Base-by-base conservation (phyloP, 1,139 yeast species). In the Yarrowia galli region DNA sequence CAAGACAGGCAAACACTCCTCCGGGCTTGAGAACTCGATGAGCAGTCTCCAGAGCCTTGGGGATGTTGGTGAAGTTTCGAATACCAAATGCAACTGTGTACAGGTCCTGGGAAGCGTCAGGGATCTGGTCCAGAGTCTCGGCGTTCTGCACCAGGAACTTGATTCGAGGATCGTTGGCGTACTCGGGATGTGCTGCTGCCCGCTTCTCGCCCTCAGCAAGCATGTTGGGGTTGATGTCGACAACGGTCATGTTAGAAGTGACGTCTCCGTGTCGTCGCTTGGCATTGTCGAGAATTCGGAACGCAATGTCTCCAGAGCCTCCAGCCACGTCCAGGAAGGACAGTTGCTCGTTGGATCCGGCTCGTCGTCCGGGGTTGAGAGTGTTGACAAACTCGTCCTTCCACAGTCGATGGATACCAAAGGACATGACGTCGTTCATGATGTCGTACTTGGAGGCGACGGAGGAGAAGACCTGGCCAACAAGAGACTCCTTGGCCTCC, bases 271-370 rank as follows among this genome's bases (percentile, higher is more conserved):
- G 92, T 72, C 87, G 87, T 65, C 83, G 80, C 71, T 90, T 88
- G 13, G 98, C 98, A 77, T 95, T 97, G 74, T 93, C 97, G 71
- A 95, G 82, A 71, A 96, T 84, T 8, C 99, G 96, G 80, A 92
- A 92, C 0, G 99, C 99, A 79, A 95, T 93, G 77, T 95, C 99
- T 61, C 99, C 99, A 18, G 98, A 92, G 40, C 99, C 99, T 69
- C 99, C 99, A 46, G 99, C 99, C 68, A 96, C 98, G 79, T 95
- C 99, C 71, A 95, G 83, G 75, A 95, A 93, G 71, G 88, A 87
- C 75, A 95, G 82, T 1, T 97, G 97, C 72, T 87, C 85, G 36
- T 16, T 15, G 12, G 92, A 87, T 56, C 95, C 96, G 5, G 97
- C 93, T 75, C 98, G 86, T 83, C 87, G 88, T 53, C 99, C 99